Percentiles rank a stretch among this genome's conserved stretches.
Evolutionary conservation across 306 rosid genomes (phyloP).

Genomic region (Trifolium fragiferum): DNA sequence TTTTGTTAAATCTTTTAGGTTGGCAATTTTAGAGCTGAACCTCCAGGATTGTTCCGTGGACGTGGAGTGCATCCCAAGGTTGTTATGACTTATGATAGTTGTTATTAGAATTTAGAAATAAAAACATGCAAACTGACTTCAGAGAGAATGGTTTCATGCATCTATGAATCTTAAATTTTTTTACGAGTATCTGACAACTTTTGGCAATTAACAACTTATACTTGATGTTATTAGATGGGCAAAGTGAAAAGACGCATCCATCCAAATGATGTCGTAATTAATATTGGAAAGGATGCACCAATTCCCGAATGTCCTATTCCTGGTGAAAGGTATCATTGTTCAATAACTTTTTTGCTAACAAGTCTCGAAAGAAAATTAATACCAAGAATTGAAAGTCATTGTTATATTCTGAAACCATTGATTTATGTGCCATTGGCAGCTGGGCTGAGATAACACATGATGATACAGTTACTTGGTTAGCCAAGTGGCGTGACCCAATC

Average conservation of each 20-base stretch:
- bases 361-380: background rate
- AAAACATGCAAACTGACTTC: slow-evolving; percentile 12
- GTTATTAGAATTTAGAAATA: slow-evolving; percentile 24
- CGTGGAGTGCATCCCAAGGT: slow-evolving; percentile 99
- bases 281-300: slow-evolving; percentile 83
- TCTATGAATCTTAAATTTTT: slow-evolving; percentile 12
- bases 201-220: slow-evolving; percentile 24
- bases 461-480: slow-evolving; percentile 91
- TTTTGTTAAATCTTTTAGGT: slow-evolving; percentile 59
- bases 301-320: slow-evolving; percentile 94
- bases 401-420: slow-evolving; percentile 16
- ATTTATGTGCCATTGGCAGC: slow-evolving; percentile 52
- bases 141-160: slow-evolving; percentile 32
- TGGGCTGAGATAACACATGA: slow-evolving; percentile 96
- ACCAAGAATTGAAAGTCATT: slow-evolving; percentile 14
- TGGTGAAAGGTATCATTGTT: slow-evolving; percentile 74
- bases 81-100: slow-evolving; percentile 34
- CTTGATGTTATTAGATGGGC: slow-evolving; percentile 73
- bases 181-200: slow-evolving; percentile 9
- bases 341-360: slow-evolving; percentile 4
- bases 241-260: slow-evolving; percentile 80
- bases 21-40: slow-evolving; percentile 98
- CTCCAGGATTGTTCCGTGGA: slow-evolving; percentile 97
- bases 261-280: slow-evolving; percentile 81
- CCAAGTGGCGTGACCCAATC: slow-evolving; percentile 90